Base-by-base conservation (phyloP, 1,139 yeast genomes). In the Nakaseomyces uthaithaninus region DNA sequence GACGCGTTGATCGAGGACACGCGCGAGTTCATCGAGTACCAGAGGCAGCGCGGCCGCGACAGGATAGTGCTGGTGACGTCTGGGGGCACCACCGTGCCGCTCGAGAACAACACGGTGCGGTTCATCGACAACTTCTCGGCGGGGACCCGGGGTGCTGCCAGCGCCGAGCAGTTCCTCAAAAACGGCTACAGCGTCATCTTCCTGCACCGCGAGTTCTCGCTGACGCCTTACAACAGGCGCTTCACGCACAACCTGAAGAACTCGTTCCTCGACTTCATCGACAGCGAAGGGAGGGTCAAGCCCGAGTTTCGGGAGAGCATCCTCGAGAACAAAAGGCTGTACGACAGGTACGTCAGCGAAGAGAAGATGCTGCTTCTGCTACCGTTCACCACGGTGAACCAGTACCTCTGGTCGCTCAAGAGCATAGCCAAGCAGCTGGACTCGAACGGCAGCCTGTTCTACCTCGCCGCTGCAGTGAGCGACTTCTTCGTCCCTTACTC, bases 51-150 rank as follows among this genome's bases (percentile, higher is more conserved):
- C 26, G 50, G 58, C n/a, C 65, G 69, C 3, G 72, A 74, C 42
- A 73, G 69, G 45, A 73, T 91, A 16, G 97, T 79, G 0, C 65
- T 91, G 42, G 93, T 91, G 3, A 91, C 97, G 0, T 79, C 91
- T 9, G 99, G 99, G n/a, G 99, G 98, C 25, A 91, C 98, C 1
- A 89, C 97, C 0, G 99, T 93, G 0, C 99, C 99, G 0, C 67
- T 91, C 49, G 99, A 91, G 55, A 87, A 87, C 63, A 91, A 93
- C 56, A 93, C 98, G 0, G 98, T 91, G 12, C 65, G 99, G 43
- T 91, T 91, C 63, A 87, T 91, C 56, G 99, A 91, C 62, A 91
- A 91, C 59, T 93, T 93, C 61, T 81, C 94, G 52, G 97, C 97
- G 20, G 98, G 98, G 18, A 91, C 97, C 1, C 74, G 99, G 62